Evolutionary conservation across 106 monocot species (phyloP), one percentile per base, ranked within the genome.

Genomic region (Dendrobium chrysotoxum): DNA sequence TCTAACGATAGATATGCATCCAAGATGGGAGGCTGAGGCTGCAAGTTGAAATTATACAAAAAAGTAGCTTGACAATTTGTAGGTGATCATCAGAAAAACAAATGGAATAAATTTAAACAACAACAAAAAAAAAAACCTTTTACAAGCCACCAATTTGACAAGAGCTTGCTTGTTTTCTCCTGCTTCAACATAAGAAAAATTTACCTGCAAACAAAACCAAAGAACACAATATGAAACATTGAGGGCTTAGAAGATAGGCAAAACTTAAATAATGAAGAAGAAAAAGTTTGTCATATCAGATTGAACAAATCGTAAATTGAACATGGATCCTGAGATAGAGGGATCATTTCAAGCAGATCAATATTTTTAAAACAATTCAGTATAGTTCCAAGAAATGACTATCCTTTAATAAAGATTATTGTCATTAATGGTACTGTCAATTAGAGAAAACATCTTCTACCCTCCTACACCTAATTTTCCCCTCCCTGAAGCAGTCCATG

Each of bases 91-190:
- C 20, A 61, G 8, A 23, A 61, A 35, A 70, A 31, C 30, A 23
- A n/a, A 7, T 40, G 15, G 28, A 41, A 20, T 40, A 74, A 42
- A 74, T 40, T 21, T 70, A 70, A 12, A 72, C 54, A 68, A 42
- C 2, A 50, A 50, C 45, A 45, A 50, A 50, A 13, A 72, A 47
- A 1, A 1, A 66, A 80, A 97, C 97, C 97, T 88, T 82, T 91
- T 84, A 81, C 99, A 99, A 82, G 91, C 93, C 79, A 99, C 93
- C 80, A 99, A 82, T 80, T 99, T 99, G 10, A 99, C 99, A 40
- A 99, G 93, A 79, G 99, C 99, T 66, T 95, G 99, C 86, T 99
- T 99, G 72, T 72, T 91, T 85, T 95, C 91, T 77, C 90, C 95
- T 12, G 88, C 99, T 87, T 99, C 99, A 61, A 87, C 65, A 82